Conservation (phyloP, 2,329 filamentous ascomycete species). For the Piedraia hortae region DNA sequence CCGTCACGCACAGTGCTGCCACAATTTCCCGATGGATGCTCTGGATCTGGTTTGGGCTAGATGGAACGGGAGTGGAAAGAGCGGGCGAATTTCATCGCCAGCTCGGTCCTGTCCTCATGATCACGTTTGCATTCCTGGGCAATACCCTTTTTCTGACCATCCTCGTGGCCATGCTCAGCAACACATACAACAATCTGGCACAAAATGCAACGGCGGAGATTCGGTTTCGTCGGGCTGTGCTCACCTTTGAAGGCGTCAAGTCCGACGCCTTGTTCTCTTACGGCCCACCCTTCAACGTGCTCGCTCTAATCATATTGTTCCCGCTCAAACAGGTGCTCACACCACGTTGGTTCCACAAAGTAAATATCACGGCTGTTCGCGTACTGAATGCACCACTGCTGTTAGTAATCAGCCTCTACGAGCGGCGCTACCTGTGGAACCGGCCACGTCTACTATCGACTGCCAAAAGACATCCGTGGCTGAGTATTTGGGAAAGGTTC, state of each 20-base stretch:
- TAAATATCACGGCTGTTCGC: slow-evolving; percentile 52
- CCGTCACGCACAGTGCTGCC: slow-evolving; percentile 18
- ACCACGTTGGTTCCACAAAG: slow-evolving; percentile 74
- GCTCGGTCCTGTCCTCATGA: slow-evolving; percentile 55
- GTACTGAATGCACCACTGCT: slow-evolving; percentile 49
- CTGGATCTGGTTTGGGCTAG: slow-evolving; percentile 76
- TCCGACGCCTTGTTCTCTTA: slow-evolving; percentile 62
- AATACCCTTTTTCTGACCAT: slow-evolving; percentile 79
- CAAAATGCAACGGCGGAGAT: slow-evolving; percentile 57
- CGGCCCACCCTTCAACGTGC: slow-evolving; percentile 56
- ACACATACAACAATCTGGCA: slow-evolving; percentile 57
- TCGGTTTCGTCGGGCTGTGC: slow-evolving; percentile 51
- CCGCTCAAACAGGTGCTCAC: slow-evolving; percentile 53
- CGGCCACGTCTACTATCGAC: slow-evolving; percentile 11
- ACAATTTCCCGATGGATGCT: slow-evolving; percentile 78
- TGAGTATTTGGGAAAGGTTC: slow-evolving; percentile 37
- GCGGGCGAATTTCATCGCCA: slow-evolving; percentile 47
- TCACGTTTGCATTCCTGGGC: slow-evolving; percentile 60
- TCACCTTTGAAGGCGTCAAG: slow-evolving; percentile 68
- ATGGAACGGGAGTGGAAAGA: slow-evolving; percentile 31
- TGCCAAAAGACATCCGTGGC: slow-evolving; percentile 16
- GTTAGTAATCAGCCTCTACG: slow-evolving; percentile 39
- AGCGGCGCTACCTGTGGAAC: slow-evolving; percentile 41
- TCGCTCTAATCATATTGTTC: slow-evolving; percentile 45
- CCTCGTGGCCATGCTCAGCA: slow-evolving; percentile 61